phyloP scores from a whole-genome alignment of 192 early-diverging fungal species.

The Entomortierella beljakovae region DNA sequence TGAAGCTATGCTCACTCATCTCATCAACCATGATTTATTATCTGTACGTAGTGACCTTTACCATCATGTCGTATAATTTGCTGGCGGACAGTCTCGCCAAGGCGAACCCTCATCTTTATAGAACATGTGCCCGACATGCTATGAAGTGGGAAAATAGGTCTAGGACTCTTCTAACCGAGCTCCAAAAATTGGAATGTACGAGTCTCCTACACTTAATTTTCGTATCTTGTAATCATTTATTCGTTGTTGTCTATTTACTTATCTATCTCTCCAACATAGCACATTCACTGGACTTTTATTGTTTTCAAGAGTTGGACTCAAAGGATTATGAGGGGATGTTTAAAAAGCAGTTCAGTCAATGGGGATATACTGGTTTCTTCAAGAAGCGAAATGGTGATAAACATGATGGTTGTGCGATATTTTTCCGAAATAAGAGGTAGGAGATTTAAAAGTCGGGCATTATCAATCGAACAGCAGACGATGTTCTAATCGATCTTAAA shows the following conservation, averaged over 20 bases:
- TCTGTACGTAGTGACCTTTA: slow-evolving; percentile 18
- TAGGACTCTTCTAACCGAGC: slow-evolving; percentile 7
- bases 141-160: slow-evolving; percentile 17
- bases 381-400: slow-evolving; percentile 27
- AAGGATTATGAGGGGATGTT: slow-evolving; percentile 8
- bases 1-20: too few relatives aligned
- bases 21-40: too few relatives aligned
- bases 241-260: not conserved
- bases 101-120: slow-evolving; percentile 15
- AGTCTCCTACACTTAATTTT: too few relatives aligned
- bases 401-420: slow-evolving; percentile 43
- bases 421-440: slow-evolving; percentile 28
- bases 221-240: too few relatives aligned
- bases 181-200: slow-evolving; percentile 21
- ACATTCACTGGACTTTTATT: slow-evolving; percentile 29
- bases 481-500: too few relatives aligned
- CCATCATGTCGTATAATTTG: slow-evolving; percentile 46
- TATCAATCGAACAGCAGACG: too few relatives aligned
- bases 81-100: slow-evolving; percentile 16
- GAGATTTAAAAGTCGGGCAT: not conserved
- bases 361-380: slow-evolving; percentile 24
- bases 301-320: slow-evolving; percentile 40
- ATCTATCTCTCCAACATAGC: slow-evolving; percentile 5
- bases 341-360: not conserved
- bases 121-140: not conserved